phyloP scores from a whole-genome alignment of 306 rosid species.

The Lagenaria siceraria region DNA sequence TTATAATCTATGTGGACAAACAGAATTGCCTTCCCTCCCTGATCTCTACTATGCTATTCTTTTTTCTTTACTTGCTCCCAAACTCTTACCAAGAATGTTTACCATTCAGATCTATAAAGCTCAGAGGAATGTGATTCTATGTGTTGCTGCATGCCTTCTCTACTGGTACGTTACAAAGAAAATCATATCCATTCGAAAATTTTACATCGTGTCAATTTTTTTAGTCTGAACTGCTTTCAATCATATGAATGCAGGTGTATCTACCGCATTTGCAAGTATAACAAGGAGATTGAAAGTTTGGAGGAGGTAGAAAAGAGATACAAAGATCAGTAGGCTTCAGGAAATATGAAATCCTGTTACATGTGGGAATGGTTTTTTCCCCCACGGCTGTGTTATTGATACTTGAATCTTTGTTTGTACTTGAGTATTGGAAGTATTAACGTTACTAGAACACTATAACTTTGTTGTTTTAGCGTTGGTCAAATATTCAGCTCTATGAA shows the following conservation, averaged over 20 bases:
- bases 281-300: conserved; percentile 61
- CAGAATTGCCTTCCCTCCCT: background rate
- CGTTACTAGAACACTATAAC: background rate
- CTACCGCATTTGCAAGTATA: conserved; percentile 53
- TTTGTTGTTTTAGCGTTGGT: background rate
- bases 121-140: conserved; percentile 82
- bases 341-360: background rate
- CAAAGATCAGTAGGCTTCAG: conserved; percentile 43
- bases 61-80: background rate
- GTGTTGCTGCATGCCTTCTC: conserved; percentile 60
- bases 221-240: background rate
- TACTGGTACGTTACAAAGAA: conserved; percentile 56
- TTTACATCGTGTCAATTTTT: background rate
- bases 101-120: conserved; percentile 71
- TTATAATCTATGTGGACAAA: background rate
- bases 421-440: background rate
- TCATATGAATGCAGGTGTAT: conserved; percentile 51
- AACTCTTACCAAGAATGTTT: conserved; percentile 13
- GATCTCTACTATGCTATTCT: background rate
- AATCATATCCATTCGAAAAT: background rate
- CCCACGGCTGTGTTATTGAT: background rate
- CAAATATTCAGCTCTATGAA: background rate
- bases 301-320: conserved; percentile 85
- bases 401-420: background rate
- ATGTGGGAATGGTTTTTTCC: background rate